Percentiles rank a stretch among this genome's conserved stretches.
phyloP scores from a whole-genome alignment of 345 rosid species.

The Kandelia obovata region DNA sequence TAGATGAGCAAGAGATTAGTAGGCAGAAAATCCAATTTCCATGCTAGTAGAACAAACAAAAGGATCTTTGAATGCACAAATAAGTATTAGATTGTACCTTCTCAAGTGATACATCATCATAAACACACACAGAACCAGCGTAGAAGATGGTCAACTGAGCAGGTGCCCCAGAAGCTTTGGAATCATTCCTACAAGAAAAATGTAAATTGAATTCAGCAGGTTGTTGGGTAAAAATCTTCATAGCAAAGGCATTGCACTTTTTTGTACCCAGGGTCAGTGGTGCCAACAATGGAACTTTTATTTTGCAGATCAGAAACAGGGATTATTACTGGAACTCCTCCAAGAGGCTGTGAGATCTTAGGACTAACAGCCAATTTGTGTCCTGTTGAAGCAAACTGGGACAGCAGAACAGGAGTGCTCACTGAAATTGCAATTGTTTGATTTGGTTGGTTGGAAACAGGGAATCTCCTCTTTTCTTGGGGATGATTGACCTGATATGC shows the following conservation, averaged over 20 bases:
- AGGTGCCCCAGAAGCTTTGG: slow-evolving; percentile 44
- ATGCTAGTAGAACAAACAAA: background rate
- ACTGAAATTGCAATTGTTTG: slow-evolving; percentile 39
- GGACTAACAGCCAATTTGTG: slow-evolving; percentile 30
- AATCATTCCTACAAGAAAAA: slow-evolving; percentile 37
- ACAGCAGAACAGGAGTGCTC: slow-evolving; percentile 44
- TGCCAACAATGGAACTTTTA: slow-evolving; percentile 47
- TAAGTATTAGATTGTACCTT: slow-evolving; percentile 18
- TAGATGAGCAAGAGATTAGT: background rate
- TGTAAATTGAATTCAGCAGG: slow-evolving; percentile 11
- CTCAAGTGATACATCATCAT: slow-evolving; percentile 32
- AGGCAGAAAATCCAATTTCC: background rate
- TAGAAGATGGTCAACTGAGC: slow-evolving; percentile 36
- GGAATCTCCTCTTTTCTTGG: slow-evolving; percentile 52
- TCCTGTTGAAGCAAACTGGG: slow-evolving; percentile 38
- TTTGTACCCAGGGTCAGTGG: slow-evolving; percentile 60
- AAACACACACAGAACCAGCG: slow-evolving; percentile 29
- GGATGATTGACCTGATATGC: slow-evolving; percentile 24
- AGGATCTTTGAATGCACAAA: too few species aligned
- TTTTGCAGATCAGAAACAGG: slow-evolving; percentile 44
- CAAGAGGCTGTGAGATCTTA: slow-evolving; percentile 36
- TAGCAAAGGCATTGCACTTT: slow-evolving; percentile 1
- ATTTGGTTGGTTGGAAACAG: slow-evolving; percentile 40
- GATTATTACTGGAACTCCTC: slow-evolving; percentile 45
- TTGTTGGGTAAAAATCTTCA: background rate